Evolutionary conservation across 2,329 filamentous ascomycete species (phyloP), one percentile per base, ranked within the genome.

Genomic region (Aspergillus quadricinctus): DNA sequence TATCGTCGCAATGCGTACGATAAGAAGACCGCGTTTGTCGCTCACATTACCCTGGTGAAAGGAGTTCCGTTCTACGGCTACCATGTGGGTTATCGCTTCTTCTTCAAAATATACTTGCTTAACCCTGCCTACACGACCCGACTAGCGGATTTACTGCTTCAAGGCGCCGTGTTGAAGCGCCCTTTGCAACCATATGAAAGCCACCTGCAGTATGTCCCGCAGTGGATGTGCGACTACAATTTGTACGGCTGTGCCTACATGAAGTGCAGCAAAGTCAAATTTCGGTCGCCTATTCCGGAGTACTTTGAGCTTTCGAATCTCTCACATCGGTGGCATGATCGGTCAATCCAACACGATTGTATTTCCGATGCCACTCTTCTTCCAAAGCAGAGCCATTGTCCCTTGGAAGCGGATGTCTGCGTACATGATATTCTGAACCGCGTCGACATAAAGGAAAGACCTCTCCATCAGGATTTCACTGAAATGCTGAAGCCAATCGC

Each of bases 171-270:
- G 46, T 84, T 97, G 83, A 90, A 90, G 69, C 84, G 83, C 57
- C 82, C 84, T 25, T 88, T 99, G 46, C 93, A 97, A 68, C 93
- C 94, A 0, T 96, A 94, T 69, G 94, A 99, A 75, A 92, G 90
- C 19, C 95, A 99, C 71, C 74, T 97, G 59, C 91, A 96, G 69
- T 97, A 92, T 70, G 77, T 97, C 8, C 81, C 94, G 9, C 95
- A 99, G 74, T 99, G 95, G 84, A 97, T 99, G 94, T 89, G 88
- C 61, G 95, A 99, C 72, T 99, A 95, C 78, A 99, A 97, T 69
- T 79, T 99, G 63, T 97, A 96, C 71, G 95, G 95, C 6, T 99
- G 94, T 69, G 88, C 86, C 55, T 95, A 93, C 66, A 85, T 97
- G 61, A 84, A 93, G 57, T 88, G 86, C 50, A 79, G 79, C 9